Evolutionary conservation across 176 grass and related monocot genomes (phyloP).

Genomic region (Calamus simplicifolius): DNA sequence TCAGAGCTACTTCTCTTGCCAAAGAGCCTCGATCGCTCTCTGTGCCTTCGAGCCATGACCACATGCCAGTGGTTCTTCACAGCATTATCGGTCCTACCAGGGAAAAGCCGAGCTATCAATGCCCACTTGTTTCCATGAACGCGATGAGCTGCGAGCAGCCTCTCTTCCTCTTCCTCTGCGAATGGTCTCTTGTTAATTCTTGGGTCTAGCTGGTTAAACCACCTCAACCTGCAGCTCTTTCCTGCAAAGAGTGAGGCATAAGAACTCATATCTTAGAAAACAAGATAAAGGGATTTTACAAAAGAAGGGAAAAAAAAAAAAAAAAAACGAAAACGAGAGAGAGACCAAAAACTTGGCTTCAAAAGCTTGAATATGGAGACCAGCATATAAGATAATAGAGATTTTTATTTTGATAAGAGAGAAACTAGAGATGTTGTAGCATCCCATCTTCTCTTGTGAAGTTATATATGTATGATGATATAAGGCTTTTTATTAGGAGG

Average conservation of each 20-base stretch:
- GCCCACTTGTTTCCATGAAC: constrained; percentile 23
- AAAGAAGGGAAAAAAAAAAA: neutral
- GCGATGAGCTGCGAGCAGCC: constrained; percentile 15
- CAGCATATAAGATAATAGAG: no score
- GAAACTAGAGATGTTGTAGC: no score
- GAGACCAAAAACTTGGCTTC: no score
- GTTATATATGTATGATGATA: no score
- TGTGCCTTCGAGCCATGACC: constrained; percentile 12
- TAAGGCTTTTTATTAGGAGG: no score
- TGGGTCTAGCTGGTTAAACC: constrained; percentile 20
- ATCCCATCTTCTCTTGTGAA: no score
- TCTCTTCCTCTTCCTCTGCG: constrained; percentile 16
- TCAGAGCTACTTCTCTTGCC: neutral
- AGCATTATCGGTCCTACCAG: constrained; percentile 13
- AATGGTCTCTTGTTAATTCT: constrained; percentile 23
- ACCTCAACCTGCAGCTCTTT: constrained; percentile 22
- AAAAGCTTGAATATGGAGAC: no score
- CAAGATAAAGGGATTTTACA: neutral
- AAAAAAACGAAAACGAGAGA: neutral
- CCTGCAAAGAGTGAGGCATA: constrained; percentile 3
- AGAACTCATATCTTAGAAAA: constrained; percentile 1
- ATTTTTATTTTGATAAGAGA: no score
- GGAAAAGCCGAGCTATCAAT: constrained; percentile 14
- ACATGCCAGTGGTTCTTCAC: constrained; percentile 25
- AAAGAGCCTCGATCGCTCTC: constrained; percentile 6